Evolutionary conservation across 345 rosid genomes (phyloP).

Genomic region (Aegle marmelos): DNA sequence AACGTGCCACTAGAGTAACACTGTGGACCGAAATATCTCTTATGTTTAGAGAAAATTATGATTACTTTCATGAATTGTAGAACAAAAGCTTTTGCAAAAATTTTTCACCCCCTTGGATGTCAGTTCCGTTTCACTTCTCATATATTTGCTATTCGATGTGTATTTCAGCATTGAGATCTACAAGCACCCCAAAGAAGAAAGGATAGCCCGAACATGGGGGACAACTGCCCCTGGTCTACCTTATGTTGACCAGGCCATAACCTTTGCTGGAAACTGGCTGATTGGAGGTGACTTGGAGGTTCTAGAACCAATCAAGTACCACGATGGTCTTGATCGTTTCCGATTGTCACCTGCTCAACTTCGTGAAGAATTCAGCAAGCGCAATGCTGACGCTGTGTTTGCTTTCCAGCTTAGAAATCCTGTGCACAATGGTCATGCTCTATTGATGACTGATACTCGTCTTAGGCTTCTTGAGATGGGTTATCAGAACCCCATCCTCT

Average conservation of each 20-base stretch:
- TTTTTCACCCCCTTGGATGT: no score
- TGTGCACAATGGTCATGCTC: slow-evolving; percentile 96
- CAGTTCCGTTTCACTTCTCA: neutral
- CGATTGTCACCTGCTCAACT: slow-evolving; percentile 87
- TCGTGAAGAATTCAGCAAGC: slow-evolving; percentile 68
- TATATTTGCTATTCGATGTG: slow-evolving; percentile 5
- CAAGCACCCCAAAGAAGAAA: slow-evolving; percentile 96
- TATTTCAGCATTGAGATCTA: slow-evolving; percentile 81
- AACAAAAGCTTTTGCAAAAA: neutral
- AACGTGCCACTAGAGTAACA: no score
- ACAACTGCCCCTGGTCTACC: slow-evolving; percentile 93
- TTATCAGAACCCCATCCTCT: slow-evolving; percentile 82
- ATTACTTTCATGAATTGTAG: neutral
- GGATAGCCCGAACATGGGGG: slow-evolving; percentile 98
- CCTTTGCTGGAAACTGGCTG: slow-evolving; percentile 81
- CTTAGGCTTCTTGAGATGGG: slow-evolving; percentile 94
- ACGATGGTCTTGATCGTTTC: slow-evolving; percentile 86
- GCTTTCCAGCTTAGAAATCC: slow-evolving; percentile 99
- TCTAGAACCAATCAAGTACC: slow-evolving; percentile 77
- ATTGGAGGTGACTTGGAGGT: slow-evolving; percentile 96
- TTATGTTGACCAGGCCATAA: slow-evolving; percentile 74
- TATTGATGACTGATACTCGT: slow-evolving; percentile 95
- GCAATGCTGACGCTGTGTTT: slow-evolving; percentile 95
- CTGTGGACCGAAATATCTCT: no score
- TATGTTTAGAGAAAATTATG: neutral